Conservation (phyloP, 805 yeast species). For the Millerozyma miso region DNA sequence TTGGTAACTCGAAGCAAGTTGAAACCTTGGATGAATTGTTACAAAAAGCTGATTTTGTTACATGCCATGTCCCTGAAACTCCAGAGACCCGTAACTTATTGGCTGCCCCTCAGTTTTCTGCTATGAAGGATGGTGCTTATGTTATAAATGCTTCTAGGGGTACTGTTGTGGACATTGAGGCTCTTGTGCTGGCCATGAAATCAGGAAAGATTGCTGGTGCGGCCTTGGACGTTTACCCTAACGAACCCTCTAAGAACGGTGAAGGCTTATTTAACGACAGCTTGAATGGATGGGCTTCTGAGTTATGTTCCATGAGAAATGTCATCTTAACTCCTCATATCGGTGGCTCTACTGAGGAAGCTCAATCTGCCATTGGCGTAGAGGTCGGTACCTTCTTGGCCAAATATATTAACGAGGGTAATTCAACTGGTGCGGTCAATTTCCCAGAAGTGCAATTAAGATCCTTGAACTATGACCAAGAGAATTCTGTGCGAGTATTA, state of each 20-base stretch:
- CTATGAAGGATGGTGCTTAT: constrained; percentile 95
- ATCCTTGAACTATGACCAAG: constrained; percentile 81
- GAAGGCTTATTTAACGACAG: constrained; percentile 67
- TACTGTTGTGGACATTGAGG: constrained; percentile 94
- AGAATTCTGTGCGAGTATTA: constrained; percentile 84
- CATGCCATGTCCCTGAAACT: constrained; percentile 93
- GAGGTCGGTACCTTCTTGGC: constrained; percentile 86
- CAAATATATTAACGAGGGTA: constrained; percentile 94
- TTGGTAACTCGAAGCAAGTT: constrained; percentile 96
- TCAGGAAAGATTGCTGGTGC: constrained; percentile 95
- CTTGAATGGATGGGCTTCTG: constrained; percentile 80
- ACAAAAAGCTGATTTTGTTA: constrained; percentile 77
- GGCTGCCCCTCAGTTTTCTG: constrained; percentile 85
- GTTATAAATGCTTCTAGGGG: constrained; percentile 97
- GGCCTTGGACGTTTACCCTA: constrained; percentile 93
- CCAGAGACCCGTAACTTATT: constrained; percentile 88
- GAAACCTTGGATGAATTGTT: constrained; percentile 79
- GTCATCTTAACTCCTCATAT: constrained; percentile 94
- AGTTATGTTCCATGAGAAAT: constrained; percentile 77
- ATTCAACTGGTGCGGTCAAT: constrained; percentile 91
- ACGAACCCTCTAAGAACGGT: constrained; percentile 97
- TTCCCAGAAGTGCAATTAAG: constrained; percentile 97
- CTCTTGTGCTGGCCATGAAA: constrained; percentile 86
- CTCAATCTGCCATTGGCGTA: constrained; percentile 94
- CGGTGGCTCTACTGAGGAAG: constrained; percentile 99